Evolutionary conservation across 1,284 basidiomycete genomes (phyloP), one percentile per base, ranked within the genome.

Genomic region (Sparassis latifolia): DNA sequence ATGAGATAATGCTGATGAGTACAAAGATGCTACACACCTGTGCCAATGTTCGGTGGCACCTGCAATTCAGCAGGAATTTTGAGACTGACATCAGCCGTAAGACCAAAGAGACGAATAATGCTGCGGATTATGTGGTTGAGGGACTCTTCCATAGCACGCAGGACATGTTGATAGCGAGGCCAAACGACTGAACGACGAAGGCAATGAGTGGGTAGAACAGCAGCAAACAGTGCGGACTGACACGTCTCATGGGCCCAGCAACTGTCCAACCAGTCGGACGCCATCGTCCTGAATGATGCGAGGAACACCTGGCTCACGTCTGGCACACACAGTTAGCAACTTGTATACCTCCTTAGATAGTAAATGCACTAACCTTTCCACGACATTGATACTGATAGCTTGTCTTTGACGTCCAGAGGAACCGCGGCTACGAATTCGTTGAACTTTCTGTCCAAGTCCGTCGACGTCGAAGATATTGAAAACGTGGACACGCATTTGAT

Each of bases 401-500:
- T 73, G 33, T 85, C 86, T 38, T 75, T 69, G 1, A 76, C 55
- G 59, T 88, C 86, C 33, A 86, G 61, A 2, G 69, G 55, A 44
- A 82, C 57, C 1, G 52, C 56, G 2, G 58, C 58, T 33, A 87
- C 53, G 9, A 71, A 58, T 10, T 72, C 66, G 28, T 62, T 60
- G 42, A 88, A 72, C 58, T 76, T 79, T 48, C 56, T 63, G 61
- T 87, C 84, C 46, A 81, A 61, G 54, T 84, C 79, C 49, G 71
- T 74, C 2, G 75, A 73, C 1, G 66, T 63, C 2, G 78, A 69
- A 2, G 80, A 73, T 30, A 85, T 70, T 10, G 71, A 55, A 40
- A 84, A 71, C 4, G 74, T 69, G 45, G 68, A 62, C 47, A 63
- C 70, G 46, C 71, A 69, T 29, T 69, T 66, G 42, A 86, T 49